Percentiles rank a stretch among this genome's conserved stretches.
Conservation (phyloP, 176 grass and related monocot genomes). For the Bothriochloa decipiens region DNA sequence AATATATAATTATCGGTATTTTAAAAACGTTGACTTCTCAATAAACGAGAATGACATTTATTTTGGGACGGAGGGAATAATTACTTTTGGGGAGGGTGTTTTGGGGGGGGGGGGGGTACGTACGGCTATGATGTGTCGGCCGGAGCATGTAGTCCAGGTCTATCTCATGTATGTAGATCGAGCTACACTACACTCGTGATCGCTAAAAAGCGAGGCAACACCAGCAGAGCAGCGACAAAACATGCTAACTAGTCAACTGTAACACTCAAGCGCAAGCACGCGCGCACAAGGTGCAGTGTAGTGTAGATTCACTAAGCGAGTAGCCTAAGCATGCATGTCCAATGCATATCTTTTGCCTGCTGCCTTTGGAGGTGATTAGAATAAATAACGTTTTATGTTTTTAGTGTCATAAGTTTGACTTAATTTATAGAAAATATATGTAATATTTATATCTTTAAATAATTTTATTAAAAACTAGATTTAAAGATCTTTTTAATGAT, state of each 20-base stretch:
- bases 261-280: constrained; percentile 27
- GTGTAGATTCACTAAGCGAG: not conserved
- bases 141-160: constrained; percentile 25
- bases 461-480: too few relatives aligned
- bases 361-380: not conserved
- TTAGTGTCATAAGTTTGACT: too few relatives aligned
- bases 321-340: not conserved
- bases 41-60: too few relatives aligned
- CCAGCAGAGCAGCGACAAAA: constrained; percentile 7
- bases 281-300: not conserved
- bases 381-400: too few relatives aligned
- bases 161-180: not conserved
- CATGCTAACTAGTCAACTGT: constrained; percentile 32
- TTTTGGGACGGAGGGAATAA: too few relatives aligned
- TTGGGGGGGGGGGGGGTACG: too few relatives aligned
- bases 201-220: constrained; percentile 1
- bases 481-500: too few relatives aligned
- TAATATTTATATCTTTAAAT: too few relatives aligned
- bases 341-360: not conserved
- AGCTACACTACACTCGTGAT: not conserved
- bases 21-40: too few relatives aligned
- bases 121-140: not conserved
- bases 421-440: too few relatives aligned
- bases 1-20: too few relatives aligned
- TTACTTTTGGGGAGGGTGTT: too few relatives aligned